Evolutionary conservation across 768 basidiomycete genomes (phyloP), one percentile per base, ranked within the genome.

Genomic region (Trametes cingulata): DNA sequence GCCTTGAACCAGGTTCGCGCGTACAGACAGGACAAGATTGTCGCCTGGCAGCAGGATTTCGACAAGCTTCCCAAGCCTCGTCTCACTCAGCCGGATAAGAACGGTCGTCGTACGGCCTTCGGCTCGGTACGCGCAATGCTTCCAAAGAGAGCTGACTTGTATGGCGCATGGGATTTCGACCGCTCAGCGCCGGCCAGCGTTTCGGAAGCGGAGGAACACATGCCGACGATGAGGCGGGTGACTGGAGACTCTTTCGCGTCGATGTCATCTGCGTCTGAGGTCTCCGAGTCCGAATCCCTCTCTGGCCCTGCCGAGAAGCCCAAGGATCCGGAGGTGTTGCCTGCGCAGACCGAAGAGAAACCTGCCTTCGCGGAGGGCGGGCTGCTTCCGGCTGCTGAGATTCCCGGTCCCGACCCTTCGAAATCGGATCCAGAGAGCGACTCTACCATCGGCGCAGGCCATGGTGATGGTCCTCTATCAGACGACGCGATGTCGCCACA

Each of bases 11-110:
- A 85, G 65, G 90, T 95, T 6, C 86, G 95, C 48, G 86, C 90
- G 0, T 87, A 86, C 60, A 82, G 95, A 46, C 96, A 98, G 75
- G 93, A 96, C 67, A 90, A 89, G 71, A 93, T 96, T 47, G 93
- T 96, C 15, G 91, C 90, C n/a, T 98, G 95, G 92, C 95, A 99
- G 72, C 84, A 84, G 62, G 94, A 98, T 69, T 94, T 96, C 65
- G 90, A 93, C 66, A 84, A 86, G 52, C 79, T 98, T 27, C 88
- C 89, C 7, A 91, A 89, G 68, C 87, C 81, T 56, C 87, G 84
- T 66, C 77, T 80, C 67, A 72, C 73, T 63, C 78, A 80, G 70
- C 67, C 73, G 1, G 62, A 74, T 13, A 87, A 85, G 56, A 82
- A 69, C 65, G 77, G 71, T 53, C 75, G 76, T 37, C 84, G 84